Conservation (phyloP, 2,329 filamentous ascomycete genomes). For the Arthroderma sp. region DNA sequence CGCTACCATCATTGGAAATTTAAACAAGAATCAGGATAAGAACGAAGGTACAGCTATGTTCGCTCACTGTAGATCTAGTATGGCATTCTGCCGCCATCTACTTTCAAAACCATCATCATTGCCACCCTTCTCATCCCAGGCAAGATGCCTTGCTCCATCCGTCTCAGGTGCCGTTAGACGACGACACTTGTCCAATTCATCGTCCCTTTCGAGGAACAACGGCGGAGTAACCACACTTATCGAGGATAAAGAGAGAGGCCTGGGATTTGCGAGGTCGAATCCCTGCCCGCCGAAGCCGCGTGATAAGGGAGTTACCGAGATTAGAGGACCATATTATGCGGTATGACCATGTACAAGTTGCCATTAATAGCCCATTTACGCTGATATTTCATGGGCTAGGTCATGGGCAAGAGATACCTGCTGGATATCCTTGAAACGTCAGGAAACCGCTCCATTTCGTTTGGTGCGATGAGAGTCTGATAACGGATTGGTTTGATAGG, state of each 20-base stretch:
- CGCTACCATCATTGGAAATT: no score
- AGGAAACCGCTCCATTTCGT: constrained; percentile 4
- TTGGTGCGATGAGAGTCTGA: not conserved
- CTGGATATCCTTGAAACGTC: constrained; percentile 41
- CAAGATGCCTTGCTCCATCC: not conserved
- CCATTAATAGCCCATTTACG: not conserved
- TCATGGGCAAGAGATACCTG: constrained; percentile 41
- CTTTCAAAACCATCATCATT: not conserved
- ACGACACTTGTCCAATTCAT: not conserved
- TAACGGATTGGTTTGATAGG: constrained; percentile 13
- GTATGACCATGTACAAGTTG: constrained; percentile 15
- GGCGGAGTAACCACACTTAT: constrained; percentile 25
- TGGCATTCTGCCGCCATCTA: not conserved
- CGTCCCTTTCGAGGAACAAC: not conserved
- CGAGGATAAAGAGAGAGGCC: constrained; percentile 36
- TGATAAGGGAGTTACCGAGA: constrained; percentile 40
- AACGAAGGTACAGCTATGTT: not conserved
- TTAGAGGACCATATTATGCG: constrained; percentile 43
- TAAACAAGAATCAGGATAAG: not conserved
- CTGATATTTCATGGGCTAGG: constrained; percentile 14
- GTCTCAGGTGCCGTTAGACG: not conserved
- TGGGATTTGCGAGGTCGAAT: constrained; percentile 40
- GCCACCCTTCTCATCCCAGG: not conserved
- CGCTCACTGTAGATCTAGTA: not conserved
- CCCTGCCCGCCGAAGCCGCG: constrained; percentile 37